A percentile compares a stretch with the other conserved stretches of the same genome.
Evolutionary conservation across 345 rosid genomes (phyloP).

Genomic region (Pistacia atlantica): DNA sequence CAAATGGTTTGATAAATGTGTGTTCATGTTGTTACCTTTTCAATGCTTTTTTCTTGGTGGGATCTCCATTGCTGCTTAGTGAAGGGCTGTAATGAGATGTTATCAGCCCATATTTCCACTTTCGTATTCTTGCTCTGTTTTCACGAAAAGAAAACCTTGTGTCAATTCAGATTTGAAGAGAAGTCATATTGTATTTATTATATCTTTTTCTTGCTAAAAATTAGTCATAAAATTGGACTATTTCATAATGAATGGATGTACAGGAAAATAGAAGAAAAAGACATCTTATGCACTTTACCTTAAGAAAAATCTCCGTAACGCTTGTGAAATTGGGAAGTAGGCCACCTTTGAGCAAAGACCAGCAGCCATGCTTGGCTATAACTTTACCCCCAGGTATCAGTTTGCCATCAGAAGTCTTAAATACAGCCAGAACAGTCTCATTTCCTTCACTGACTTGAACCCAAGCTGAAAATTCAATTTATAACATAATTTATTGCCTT

Average conservation of each 20-base stretch:
- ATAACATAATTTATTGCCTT: too few species aligned
- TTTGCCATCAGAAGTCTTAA: constrained; percentile 38
- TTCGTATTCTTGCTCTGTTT: constrained; percentile 47
- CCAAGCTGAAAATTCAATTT: constrained; percentile 52
- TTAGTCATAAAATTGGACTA: too few species aligned
- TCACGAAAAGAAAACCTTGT: neutral
- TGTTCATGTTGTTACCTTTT: constrained; percentile 38
- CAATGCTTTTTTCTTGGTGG: constrained; percentile 55
- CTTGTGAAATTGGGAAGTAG: constrained; percentile 50
- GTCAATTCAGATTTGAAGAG: neutral
- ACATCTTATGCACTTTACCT: constrained; percentile 37
- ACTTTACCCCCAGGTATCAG: constrained; percentile 48
- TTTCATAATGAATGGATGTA: too few species aligned
- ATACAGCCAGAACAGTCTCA: constrained; percentile 41
- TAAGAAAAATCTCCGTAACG: constrained; percentile 47
- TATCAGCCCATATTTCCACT: constrained; percentile 57
- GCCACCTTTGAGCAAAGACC: constrained; percentile 88
- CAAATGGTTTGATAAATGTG: too few species aligned
- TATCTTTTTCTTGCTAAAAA: too few species aligned
- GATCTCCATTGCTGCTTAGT: constrained; percentile 66
- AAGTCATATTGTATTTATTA: neutral
- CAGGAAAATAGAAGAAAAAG: too few species aligned
- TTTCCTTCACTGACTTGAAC: constrained; percentile 49
- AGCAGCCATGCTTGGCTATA: constrained; percentile 59
- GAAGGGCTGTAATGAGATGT: constrained; percentile 60